phyloP scores from a whole-genome alignment of 495 filamentous ascomycete species.

The Barbatosphaeria neglecta region DNA sequence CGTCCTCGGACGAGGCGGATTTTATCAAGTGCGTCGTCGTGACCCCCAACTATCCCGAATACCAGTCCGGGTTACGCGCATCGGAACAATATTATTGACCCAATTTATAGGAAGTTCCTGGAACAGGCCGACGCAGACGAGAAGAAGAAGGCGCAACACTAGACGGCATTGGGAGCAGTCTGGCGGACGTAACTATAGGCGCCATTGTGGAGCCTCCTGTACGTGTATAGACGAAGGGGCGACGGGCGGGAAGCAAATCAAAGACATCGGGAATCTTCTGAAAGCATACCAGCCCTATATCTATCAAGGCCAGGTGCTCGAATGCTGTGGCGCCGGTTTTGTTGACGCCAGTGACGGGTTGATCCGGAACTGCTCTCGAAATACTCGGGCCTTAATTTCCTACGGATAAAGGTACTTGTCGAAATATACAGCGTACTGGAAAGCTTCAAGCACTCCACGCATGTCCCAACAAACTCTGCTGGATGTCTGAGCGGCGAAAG shows the following conservation, averaged over 20 bases:
- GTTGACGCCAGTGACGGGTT: no score
- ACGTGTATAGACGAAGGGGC: neutral
- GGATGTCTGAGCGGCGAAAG: no score
- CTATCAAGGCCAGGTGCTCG: no score
- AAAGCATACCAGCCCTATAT: neutral
- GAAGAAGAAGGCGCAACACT: constrained; percentile 54
- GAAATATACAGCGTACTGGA: no score
- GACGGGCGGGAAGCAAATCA: neutral
- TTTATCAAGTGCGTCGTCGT: constrained; percentile 77
- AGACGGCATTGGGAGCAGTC: constrained; percentile 15
- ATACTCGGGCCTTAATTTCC: no score
- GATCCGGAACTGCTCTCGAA: no score
- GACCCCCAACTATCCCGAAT: neutral
- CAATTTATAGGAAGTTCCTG: constrained; percentile 57
- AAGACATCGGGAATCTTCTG: neutral
- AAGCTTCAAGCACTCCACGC: no score
- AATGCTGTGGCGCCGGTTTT: no score
- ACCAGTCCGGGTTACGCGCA: neutral
- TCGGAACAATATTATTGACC: constrained; percentile 15
- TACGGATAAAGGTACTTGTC: no score
- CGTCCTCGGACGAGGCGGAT: constrained; percentile 84
- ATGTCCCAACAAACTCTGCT: no score
- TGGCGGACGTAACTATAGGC: neutral
- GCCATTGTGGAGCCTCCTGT: neutral
- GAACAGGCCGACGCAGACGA: constrained; percentile 58